Percentiles rank a stretch among this genome's conserved stretches.
Conservation (phyloP, 179 eudicot species). For the Patellifolia procumbens region DNA sequence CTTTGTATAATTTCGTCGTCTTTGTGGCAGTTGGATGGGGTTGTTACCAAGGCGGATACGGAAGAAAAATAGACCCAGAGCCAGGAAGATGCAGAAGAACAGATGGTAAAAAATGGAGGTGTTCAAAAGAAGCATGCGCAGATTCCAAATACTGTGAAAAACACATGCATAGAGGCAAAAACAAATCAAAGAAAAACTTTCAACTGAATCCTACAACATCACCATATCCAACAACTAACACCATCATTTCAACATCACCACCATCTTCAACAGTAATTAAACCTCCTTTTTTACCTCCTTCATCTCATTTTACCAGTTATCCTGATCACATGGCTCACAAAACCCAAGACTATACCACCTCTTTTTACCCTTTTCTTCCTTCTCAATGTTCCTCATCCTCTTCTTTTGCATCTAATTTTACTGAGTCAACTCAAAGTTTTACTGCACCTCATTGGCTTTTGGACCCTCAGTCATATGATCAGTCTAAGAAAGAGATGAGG, state of each 20-base stretch:
- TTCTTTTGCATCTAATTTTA: conserved; percentile 8
- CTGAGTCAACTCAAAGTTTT: conserved; percentile 18
- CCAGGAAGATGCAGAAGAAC: conserved; percentile 59
- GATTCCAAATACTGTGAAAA: conserved; percentile 52
- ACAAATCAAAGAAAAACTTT: conserved; percentile 29
- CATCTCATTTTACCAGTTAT: not conserved
- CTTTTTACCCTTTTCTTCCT: conserved; percentile 32
- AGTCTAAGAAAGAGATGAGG: conserved; percentile 29
- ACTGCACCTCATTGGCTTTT: conserved; percentile 22
- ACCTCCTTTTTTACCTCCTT: conserved; percentile 20
- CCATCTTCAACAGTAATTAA: not conserved
- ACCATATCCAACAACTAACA: not conserved
- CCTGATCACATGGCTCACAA: not conserved
- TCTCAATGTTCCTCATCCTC: conserved; percentile 21
- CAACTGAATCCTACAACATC: not conserved
- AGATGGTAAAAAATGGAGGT: conserved; percentile 62
- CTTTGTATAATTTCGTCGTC: not conserved
- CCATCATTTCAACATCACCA: not conserved
- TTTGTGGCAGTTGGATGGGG: conserved; percentile 33
- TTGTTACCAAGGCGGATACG: conserved; percentile 37
- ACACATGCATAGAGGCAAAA: conserved; percentile 50
- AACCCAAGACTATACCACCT: not conserved
- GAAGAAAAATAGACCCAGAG: conserved; percentile 40
- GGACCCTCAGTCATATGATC: conserved; percentile 21
- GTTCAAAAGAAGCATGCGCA: conserved; percentile 45